Evolutionary conservation across 1,139 yeast genomes (phyloP).

Genomic region (Blastobotrys petasosporus): DNA sequence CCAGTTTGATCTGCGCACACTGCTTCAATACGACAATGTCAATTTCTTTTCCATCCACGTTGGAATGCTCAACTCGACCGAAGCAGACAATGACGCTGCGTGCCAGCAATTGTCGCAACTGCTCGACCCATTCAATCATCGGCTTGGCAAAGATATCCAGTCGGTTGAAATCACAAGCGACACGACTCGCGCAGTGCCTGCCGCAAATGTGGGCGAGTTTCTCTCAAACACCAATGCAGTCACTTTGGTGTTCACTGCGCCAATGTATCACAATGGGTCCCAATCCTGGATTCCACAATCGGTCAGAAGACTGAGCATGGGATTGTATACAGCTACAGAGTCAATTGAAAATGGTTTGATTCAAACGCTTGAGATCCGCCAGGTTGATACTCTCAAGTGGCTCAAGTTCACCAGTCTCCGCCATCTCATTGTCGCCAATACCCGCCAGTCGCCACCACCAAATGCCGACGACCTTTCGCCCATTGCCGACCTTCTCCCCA

Average conservation of each 20-base stretch:
- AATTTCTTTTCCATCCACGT: neutral
- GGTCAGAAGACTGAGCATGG: neutral
- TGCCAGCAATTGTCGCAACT: neutral
- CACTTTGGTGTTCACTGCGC: slow-evolving; percentile 2
- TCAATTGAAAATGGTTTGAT: neutral
- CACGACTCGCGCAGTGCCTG: neutral
- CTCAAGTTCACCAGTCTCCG: slow-evolving; percentile 1
- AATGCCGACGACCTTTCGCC: no score
- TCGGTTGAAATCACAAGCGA: neutral
- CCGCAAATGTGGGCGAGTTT: neutral
- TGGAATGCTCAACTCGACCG: neutral
- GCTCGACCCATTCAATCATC: neutral
- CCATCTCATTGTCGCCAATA: neutral
- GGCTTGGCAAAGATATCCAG: neutral
- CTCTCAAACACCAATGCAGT: neutral
- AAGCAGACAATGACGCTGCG: neutral
- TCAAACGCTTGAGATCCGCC: neutral
- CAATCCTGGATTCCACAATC: slow-evolving; percentile 1
- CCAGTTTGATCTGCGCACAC: neutral
- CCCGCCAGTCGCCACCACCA: no score
- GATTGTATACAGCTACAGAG: neutral
- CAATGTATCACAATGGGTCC: neutral
- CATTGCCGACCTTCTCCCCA: no score
- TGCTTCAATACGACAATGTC: neutral
- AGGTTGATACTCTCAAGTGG: neutral